Evolutionary conservation across 768 basidiomycete species (phyloP).

Genomic region (Wakefieldia striispora): DNA sequence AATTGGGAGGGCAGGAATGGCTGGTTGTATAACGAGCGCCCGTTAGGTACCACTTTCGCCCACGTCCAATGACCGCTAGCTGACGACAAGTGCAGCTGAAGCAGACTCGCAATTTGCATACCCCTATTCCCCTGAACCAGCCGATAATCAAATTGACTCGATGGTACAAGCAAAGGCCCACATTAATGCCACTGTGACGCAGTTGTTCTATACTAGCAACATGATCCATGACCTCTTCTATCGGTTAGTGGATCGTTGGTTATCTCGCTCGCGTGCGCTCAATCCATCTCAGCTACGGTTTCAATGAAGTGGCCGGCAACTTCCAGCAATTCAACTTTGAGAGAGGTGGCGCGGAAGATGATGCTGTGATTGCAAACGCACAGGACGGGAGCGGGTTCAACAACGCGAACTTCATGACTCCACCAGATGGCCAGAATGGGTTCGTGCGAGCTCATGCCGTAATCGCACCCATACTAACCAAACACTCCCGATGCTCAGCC

Average conservation of each 20-base stretch:
- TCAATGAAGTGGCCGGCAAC: slow-evolving; percentile 89
- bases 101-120: slow-evolving; percentile 54
- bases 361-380: slow-evolving; percentile 92
- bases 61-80: neutral
- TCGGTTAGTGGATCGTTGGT: slow-evolving; percentile 37
- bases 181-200: slow-evolving; percentile 83
- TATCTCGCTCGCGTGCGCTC: neutral
- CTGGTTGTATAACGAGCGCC: slow-evolving; percentile 76
- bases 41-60: slow-evolving; percentile 41
- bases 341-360: slow-evolving; percentile 80
- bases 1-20: slow-evolving; percentile 76
- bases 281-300: slow-evolving; percentile 65
- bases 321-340: slow-evolving; percentile 99
- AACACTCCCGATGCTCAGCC: slow-evolving; percentile 20
- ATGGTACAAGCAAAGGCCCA: slow-evolving; percentile 73
- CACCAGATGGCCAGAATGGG: slow-evolving; percentile 82
- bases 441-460: slow-evolving; percentile 8
- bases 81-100: slow-evolving; percentile 5
- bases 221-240: slow-evolving; percentile 82
- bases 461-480: neutral
- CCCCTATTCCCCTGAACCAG: slow-evolving; percentile 66
- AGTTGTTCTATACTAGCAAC: slow-evolving; percentile 87
- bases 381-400: slow-evolving; percentile 94
- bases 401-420: slow-evolving; percentile 90
- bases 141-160: slow-evolving; percentile 50